Evolutionary conservation across 2,329 filamentous ascomycete species (phyloP), one percentile per base, ranked within the genome.

Genomic region (Pyrenochaeta sp.): DNA sequence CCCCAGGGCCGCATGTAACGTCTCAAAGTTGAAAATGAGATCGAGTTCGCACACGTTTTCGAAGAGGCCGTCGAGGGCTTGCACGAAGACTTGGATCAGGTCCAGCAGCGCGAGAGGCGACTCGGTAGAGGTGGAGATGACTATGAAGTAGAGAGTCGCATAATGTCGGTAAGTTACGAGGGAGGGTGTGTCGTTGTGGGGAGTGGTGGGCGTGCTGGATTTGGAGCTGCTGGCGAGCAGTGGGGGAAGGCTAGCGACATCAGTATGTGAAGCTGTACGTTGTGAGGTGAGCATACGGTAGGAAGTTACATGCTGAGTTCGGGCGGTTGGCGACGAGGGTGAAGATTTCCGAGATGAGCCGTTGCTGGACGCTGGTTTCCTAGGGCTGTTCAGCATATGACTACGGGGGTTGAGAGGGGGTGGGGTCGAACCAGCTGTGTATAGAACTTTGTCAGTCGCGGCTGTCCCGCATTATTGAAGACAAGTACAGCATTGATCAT

Each of bases 401-500:
- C 34, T 40, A 24, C 25, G 25, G 13, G n/a, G 10, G 46, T n/a
- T 12, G 22, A 5, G 30, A n/a, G 22, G 40, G 34, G 43, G 25
- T 32, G 15, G 27, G 30, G 49, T 72, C 80, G 59, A 80, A 96
- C 94, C 67, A 99, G 88, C 77, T 98, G 94, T 1, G 94, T 97
- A 78, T 99, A 99, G 84, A 99, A 99, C 74, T 98, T 98, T 71
- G 94, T 98, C 77, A 99, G 86, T 54, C 95, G 90, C 37, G 95
- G 94, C 80, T 99, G 94, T 64, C 95, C 95, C 71, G 94, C 92
- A 82, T 97, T 97, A 76, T 99, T 99, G 84, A 99, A 99, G 77
- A 99, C 94, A 66, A 99, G 85, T 61, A 99, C 94, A 32, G 96
- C 95, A 84, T 97, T 99, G 79, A 99, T 98, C 95, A 99, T 99